These are phyloP conservation scores for Fusarium acutatum DNA, from an alignment of 2,329 filamentous ascomycete genomes.

Conservation along the genomic window DNA sequence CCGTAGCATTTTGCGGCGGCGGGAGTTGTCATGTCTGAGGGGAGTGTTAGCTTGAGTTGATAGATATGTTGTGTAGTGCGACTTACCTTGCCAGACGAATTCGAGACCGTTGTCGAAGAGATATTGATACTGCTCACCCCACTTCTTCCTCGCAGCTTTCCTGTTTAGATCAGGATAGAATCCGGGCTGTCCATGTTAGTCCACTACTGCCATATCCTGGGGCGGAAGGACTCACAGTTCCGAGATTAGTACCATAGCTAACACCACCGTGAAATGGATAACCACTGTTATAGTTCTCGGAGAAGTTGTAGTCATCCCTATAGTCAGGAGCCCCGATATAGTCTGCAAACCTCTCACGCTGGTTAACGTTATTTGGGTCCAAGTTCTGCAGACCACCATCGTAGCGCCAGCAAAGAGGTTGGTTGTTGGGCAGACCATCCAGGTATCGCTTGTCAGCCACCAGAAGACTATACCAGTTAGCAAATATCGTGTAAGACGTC, in stretches of 20 bases:
- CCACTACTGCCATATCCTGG: rapidly evolving
- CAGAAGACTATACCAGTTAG: neutral
- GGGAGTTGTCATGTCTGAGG: neutral
- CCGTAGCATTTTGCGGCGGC: neutral
- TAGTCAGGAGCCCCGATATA: neutral
- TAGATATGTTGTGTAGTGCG: rapidly evolving
- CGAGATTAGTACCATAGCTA: neutral
- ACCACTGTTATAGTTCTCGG: neutral
- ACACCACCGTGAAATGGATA: neutral
- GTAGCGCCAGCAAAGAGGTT: neutral
- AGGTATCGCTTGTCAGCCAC: neutral
- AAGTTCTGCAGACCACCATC: neutral
- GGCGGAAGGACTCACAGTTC: neutral
- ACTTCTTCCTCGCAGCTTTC: neutral
- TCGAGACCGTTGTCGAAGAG: neutral
- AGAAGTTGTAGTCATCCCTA: neutral
- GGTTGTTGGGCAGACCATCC: neutral
- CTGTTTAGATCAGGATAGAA: neutral
- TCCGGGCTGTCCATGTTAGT: neutral
- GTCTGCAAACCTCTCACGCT: neutral
- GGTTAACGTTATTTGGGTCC: neutral
- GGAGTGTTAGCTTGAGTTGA: neutral
- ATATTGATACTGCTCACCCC: neutral
- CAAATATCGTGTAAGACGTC: rapidly evolving
- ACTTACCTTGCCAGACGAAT: neutral